Evolutionary conservation across 371 early-diverging fungal genomes (phyloP), one percentile per base, ranked within the genome.

Genomic region (Actinomortierella wolfii): DNA sequence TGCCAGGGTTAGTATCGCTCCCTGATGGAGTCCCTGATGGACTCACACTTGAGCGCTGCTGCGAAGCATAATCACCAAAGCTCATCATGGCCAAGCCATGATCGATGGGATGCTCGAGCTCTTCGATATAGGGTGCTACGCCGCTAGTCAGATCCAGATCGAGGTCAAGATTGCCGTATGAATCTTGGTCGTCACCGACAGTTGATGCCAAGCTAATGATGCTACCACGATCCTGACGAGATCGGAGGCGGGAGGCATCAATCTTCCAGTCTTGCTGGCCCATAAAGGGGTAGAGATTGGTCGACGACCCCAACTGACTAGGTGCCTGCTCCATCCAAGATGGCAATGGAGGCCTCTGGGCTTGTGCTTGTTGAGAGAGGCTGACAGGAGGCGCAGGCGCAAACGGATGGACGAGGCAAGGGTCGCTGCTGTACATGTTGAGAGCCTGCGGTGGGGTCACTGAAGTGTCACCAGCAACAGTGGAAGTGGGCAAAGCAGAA

Each of bases 131-230:
- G 17, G 52, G 58, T n/a, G 65, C 65, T 24, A 70, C 44, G 5
- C 70, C 64, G 17, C 24, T 45, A 2, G 64, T 56, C 25, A 54
- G 45, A 24, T 61, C 62, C 39, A 57, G 59, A 4, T 70, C 71
- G 17, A 64, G 50, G 40, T 70, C 71, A 44, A 65, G 58, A 25
- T 57, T 15, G 41, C 28, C 54, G 5, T 70, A 65, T 20, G 71
- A 60, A 24, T 65, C 65, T 11, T 65, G 64, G 52, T 70, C 71
- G 13, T 70, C 71, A 1, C 71, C 71, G 24, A 70, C 56, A 3
- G 71, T 70, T 2, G 71, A 70, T 20, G 71, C 62, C 2, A 70
- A 58, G 29, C 71, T 70, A 61, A 70, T 65, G 62, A 70, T 70
- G 41, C 71, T 70, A 20, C 65, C 65, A 14, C 71, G 65, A 52